Base-by-base conservation (phyloP, 345 rosid species). In the Brassica rapa region DNA sequence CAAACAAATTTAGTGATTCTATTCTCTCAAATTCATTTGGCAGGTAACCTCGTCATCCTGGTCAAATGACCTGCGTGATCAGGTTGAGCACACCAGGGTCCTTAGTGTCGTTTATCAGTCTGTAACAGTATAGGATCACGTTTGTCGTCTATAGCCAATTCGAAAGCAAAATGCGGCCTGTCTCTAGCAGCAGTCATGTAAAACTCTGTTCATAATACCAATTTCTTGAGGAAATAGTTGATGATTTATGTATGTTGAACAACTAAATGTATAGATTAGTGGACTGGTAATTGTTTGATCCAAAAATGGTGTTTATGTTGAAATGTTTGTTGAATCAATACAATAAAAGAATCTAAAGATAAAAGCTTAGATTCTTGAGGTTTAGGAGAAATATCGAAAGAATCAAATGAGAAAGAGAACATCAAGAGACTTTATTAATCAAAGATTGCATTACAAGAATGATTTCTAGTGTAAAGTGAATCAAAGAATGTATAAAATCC, bases 31-130 rank as follows among this genome's bases (percentile, higher is more conserved):
- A 19, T 19, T 19, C 21, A 19, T 19, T 74, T 29, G 56, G 69
- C 84, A 88, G 99, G 99, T 95, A 76, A 91, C 93, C 32, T 88
- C 97, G 70, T 95, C 99, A 32, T 93, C 99, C 2, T 95, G 99
- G 98, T 83, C 92, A 71, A 95, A 87, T 85, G 99, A 93, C 84
- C 84, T 95, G 87, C 82, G 92, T 79, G 97, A 91, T 78, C 99
- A 93, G 84, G 94, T 95, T 16, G 94, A 91, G 85, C 94, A 56
- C 32, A 93, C 92, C 6, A 88, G 96, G 81, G 96, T 95, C 70
- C 84, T 92, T 71, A 92, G 87, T 83, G 93, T 89, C 76, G 93
- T 94, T 72, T 95, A 89, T 78, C 94, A 93, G 55, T 95, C 99
- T 15, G 98, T 94, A 74, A 87, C 97, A 65, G 99, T 61, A 80